Evolutionary conservation across 305 asterid species (phyloP).

Genomic region (Andrographis paniculata): DNA sequence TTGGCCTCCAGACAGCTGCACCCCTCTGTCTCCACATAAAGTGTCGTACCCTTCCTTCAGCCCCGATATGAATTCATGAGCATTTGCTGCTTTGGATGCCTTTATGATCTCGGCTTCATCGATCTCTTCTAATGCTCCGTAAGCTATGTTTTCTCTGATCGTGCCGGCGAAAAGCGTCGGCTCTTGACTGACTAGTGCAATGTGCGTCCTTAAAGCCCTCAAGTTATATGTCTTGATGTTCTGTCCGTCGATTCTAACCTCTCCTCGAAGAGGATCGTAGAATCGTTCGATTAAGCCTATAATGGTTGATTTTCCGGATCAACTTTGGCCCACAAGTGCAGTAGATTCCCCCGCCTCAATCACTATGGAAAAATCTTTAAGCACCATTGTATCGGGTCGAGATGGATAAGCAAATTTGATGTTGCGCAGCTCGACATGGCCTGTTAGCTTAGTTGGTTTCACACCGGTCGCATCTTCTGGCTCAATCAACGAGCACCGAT

Average conservation of each 20-base stretch:
- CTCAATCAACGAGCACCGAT: slow-evolving; percentile 58
- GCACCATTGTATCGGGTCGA: slow-evolving; percentile 49
- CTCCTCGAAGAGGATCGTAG: slow-evolving; percentile 59
- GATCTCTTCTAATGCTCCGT: slow-evolving; percentile 44
- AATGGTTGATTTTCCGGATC: slow-evolving; percentile 83
- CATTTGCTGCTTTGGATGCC: slow-evolving; percentile 82
- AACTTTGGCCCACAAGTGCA: slow-evolving; percentile 87
- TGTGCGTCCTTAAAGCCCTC: slow-evolving; percentile 56
- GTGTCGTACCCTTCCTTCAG: slow-evolving; percentile 70
- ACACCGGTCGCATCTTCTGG: slow-evolving; percentile 64
- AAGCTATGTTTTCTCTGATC: slow-evolving; percentile 49
- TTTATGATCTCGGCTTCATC: slow-evolving; percentile 52
- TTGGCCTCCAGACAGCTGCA: slow-evolving; percentile 89
- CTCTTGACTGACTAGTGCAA: slow-evolving; percentile 90
- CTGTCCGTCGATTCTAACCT: slow-evolving; percentile 60
- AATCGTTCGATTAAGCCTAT: slow-evolving; percentile 70
- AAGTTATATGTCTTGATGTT: slow-evolving; percentile 56
- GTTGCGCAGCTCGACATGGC: slow-evolving; percentile 49
- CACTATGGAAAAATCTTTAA: slow-evolving; percentile 51
- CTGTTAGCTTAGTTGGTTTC: slow-evolving; percentile 42
- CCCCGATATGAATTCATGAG: slow-evolving; percentile 67
- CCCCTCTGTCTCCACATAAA: slow-evolving; percentile 80
- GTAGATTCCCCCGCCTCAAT: slow-evolving; percentile 74
- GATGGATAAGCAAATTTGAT: slow-evolving; percentile 78
- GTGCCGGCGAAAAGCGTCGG: slow-evolving; percentile 75